A percentile compares a stretch with the other conserved stretches of the same genome.
Evolutionary conservation across 257 asterid species (phyloP).

Genomic region (Gynochthodes officinalis): DNA sequence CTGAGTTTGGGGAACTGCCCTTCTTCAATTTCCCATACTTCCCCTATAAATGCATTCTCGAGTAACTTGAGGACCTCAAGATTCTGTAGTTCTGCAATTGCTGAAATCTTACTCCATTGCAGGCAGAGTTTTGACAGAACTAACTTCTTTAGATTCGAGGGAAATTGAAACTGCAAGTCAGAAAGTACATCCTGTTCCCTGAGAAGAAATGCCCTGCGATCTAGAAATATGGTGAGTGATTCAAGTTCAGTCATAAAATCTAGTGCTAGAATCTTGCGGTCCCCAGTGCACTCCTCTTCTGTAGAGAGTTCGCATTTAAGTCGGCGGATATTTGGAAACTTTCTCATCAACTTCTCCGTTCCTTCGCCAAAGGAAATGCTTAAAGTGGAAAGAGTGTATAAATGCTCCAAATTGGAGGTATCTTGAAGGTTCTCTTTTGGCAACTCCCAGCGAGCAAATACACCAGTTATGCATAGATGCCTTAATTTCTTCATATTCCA

Average conservation of each 20-base stretch:
- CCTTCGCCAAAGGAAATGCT: background rate
- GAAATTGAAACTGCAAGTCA: background rate
- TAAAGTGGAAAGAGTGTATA: conserved; percentile 3
- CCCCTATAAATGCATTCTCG: background rate
- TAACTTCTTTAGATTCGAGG: background rate
- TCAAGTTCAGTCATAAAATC: conserved; percentile 1
- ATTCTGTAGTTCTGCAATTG: background rate
- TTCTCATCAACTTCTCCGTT: background rate
- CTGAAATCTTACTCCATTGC: conserved; percentile 4
- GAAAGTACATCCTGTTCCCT: too few relatives aligned
- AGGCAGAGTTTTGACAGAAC: background rate
- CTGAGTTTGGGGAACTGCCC: conserved; percentile 4
- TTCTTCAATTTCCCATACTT: background rate
- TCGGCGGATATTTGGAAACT: background rate
- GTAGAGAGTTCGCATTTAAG: background rate
- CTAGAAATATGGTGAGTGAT: background rate
- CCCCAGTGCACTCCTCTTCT: background rate
- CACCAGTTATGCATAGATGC: background rate
- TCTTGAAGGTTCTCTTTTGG: background rate
- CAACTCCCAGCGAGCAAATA: background rate
- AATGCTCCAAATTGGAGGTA: background rate
- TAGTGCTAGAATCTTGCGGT: background rate
- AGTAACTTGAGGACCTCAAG: conserved; percentile 7
- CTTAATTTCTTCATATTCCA: background rate
- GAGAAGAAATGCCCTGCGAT: too few relatives aligned